Evolutionary conservation across 768 basidiomycete genomes (phyloP), one percentile per base, ranked within the genome.

Genomic region (Tephrocybe sp.): DNA sequence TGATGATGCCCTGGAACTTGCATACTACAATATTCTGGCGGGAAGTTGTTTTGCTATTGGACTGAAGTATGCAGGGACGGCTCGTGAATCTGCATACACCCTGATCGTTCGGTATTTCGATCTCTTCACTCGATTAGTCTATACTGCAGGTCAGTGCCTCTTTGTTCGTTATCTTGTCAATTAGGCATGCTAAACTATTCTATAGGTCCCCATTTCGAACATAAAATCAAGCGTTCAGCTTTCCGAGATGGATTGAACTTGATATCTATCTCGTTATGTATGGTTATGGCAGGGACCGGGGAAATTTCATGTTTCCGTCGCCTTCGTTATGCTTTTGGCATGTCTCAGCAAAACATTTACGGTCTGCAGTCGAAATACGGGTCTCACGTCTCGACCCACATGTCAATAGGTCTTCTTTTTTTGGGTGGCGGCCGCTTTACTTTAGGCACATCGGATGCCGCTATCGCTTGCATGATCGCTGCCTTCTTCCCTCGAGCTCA

Each of bases 271-370:
- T 77, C 94, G 1, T 70, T 97, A 30, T 85, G 89, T 62, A 88
- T 96, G 79, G 88, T 98, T 38, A 96, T 98, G 92, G 93, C 96
- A 1, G 97, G 97, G 9, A 96, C 94, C 0, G 97, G 97, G 3
- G 94, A 98, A 66, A 82, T 98, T 44, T 88, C 87, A 49, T 92
- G 90, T 58, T 73, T 98, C 14, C 82, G 92, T 16, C 80, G 94
- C 17, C 76, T 98, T 11, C 82, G 97, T 16, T 88, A 91, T 65
- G 84, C 89, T 7, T 98, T 92, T 62, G 96, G 94, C 20, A 86
- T 92, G 78, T 84, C 86, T 61, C 82, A 82, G 50, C 78, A 78
- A 47, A 70, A 78, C 44, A 77, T 81, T 69, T 76, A 75, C 51
- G 79, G 81, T 55, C 81, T 82, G 39, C 75, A 76, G 13, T 83